A percentile compares a stretch with the other conserved stretches of the same genome.
Evolutionary conservation across 345 rosid species (phyloP).

Genomic region (Syzygium oleosum): DNA sequence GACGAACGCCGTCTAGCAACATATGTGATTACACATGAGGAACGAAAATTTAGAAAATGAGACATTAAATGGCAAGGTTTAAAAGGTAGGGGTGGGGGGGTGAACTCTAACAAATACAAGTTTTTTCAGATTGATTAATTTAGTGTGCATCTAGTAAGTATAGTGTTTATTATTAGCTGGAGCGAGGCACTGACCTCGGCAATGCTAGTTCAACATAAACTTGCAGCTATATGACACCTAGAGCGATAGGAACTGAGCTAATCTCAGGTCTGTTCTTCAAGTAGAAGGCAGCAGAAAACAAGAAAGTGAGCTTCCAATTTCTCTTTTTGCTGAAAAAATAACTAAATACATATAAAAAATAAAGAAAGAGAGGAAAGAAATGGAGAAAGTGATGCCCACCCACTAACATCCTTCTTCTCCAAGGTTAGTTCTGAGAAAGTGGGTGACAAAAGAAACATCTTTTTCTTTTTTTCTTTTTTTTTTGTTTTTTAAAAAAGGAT

Average conservation of each 20-base stretch:
- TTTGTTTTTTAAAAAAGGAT: not conserved
- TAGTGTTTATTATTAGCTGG: not conserved
- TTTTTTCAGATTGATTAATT: not conserved
- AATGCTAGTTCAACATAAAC: not conserved
- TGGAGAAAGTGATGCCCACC: not conserved
- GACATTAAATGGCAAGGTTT: not conserved
- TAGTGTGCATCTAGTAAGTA: not conserved
- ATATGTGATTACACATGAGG: not conserved
- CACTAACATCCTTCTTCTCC: not conserved
- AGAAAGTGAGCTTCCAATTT: not conserved
- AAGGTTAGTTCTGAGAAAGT: not conserved
- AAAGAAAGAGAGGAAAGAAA: not conserved
- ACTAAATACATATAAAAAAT: not conserved
- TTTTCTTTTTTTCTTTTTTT: not conserved
- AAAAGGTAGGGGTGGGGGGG: not conserved
- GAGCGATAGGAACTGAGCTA: not conserved
- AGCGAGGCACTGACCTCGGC: not conserved
- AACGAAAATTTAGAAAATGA: not conserved
- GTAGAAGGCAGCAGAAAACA: not conserved
- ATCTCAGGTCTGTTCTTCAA: not conserved
- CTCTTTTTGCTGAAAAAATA: not conserved
- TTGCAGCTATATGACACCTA: not conserved
- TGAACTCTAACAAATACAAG: not conserved
- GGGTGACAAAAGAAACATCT: not conserved
- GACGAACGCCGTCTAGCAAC: not conserved